A percentile compares a stretch with the other conserved stretches of the same genome.
Conservation (phyloP, 2,329 filamentous ascomycete genomes). For the Fusarium sp. region DNA sequence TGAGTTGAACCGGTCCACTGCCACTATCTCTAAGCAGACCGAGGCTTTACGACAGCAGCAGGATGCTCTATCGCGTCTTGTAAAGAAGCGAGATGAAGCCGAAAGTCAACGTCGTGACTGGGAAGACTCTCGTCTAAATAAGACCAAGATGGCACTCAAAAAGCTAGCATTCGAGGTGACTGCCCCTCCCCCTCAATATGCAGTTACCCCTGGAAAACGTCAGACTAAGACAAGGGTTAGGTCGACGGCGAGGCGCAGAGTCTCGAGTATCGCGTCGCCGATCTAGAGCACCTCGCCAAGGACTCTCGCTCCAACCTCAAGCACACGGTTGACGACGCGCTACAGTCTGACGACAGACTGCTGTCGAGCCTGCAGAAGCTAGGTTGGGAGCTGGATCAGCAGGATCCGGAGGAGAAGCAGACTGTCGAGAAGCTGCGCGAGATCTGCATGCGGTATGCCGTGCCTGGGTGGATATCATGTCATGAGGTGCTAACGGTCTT, state of each 20-base stretch:
- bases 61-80: conserved; percentile 65
- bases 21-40: conserved; percentile 72
- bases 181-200: neutral
- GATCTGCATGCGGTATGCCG: conserved; percentile 62
- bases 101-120: conserved; percentile 46
- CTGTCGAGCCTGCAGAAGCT: conserved; percentile 75
- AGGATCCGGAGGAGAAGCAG: conserved; percentile 63
- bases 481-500: conserved; percentile 11
- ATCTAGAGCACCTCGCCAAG: conserved; percentile 64
- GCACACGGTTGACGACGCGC: conserved; percentile 60
- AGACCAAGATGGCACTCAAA: conserved; percentile 53
- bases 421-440: conserved; percentile 69
- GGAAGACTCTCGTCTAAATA: conserved; percentile 44
- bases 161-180: conserved; percentile 56
- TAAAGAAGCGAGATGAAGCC: conserved; percentile 54
- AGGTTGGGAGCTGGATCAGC: conserved; percentile 68
- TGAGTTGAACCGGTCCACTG: conserved; percentile 73
- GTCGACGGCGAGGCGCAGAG: conserved; percentile 61
- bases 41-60: conserved; percentile 71
- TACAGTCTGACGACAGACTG: conserved; percentile 74
- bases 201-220: neutral
- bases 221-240: conserved; percentile 45
- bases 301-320: conserved; percentile 58
- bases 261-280: conserved; percentile 59
- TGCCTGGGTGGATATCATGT: neutral